A percentile compares a stretch with the other conserved stretches of the same genome.
phyloP scores from a whole-genome alignment of 139 green algal genomes.

The Coelastrella sp. region DNA sequence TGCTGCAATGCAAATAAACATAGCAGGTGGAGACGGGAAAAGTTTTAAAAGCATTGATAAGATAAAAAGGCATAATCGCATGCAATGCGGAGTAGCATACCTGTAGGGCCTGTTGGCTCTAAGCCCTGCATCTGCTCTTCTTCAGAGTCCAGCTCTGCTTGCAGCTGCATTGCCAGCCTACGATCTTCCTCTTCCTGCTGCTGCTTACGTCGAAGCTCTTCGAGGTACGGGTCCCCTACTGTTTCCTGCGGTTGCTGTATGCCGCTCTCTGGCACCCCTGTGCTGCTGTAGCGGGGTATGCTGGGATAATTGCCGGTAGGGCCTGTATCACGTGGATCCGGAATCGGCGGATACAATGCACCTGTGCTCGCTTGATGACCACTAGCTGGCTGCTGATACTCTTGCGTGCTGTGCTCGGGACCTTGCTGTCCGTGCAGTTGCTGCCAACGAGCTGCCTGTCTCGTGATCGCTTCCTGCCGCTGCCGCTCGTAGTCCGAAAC shows the following conservation, averaged over 20 bases:
- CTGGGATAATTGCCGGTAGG: background rate
- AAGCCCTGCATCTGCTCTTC: background rate
- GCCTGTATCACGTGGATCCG: background rate
- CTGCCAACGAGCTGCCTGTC: slow-evolving; percentile 4
- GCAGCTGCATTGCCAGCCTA: slow-evolving; percentile 24
- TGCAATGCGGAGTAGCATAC: no score
- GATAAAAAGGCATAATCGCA: no score
- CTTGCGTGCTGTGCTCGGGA: background rate
- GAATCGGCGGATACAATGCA: background rate
- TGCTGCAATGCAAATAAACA: no score
- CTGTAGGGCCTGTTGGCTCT: background rate
- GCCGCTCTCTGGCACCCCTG: background rate
- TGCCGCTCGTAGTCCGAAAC: background rate
- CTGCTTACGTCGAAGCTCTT: background rate
- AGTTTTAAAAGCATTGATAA: no score
- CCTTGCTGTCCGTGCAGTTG: slow-evolving; percentile 4
- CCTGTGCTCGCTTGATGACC: background rate
- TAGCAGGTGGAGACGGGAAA: no score
- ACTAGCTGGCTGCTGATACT: background rate
- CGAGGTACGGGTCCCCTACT: background rate
- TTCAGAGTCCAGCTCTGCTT: background rate
- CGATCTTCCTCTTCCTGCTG: slow-evolving; percentile 36
- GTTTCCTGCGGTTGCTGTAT: background rate
- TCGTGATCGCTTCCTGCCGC: background rate
- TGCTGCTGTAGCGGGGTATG: background rate